These are phyloP conservation scores for Micractinium conductrix DNA, from an alignment of 139 green algal genomes.

Conservation along the genomic window DNA sequence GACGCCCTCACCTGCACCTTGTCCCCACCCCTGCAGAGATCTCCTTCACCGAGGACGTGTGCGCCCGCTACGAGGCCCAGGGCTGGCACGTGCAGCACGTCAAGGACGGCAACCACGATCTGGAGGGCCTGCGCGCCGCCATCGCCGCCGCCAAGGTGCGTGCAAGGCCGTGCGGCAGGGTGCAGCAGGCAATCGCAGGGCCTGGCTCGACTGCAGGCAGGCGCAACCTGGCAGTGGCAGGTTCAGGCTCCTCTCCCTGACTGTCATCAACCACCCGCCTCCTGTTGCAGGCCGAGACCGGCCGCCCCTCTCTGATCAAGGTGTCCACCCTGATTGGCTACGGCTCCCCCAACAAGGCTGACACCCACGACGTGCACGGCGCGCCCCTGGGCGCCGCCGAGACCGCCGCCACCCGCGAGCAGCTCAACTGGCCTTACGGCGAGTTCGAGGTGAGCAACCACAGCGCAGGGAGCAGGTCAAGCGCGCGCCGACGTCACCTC, in stretches of 20 bases:
- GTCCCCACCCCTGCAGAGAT: conserved; percentile 96
- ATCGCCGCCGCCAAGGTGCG: conserved; percentile 65
- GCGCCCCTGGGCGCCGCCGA: conserved; percentile 94
- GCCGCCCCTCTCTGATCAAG: conserved; percentile 98
- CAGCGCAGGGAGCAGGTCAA: too few relatives aligned
- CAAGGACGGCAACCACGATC: conserved; percentile 96
- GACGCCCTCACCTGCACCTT: conserved; percentile 99
- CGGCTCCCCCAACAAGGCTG: conserved; percentile 98
- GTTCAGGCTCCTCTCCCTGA: too few relatives aligned
- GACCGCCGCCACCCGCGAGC: conserved; percentile 92
- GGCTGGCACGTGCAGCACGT: conserved; percentile 92
- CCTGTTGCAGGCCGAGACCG: conserved; percentile 79
- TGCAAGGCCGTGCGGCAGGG: neutral
- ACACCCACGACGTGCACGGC: conserved; percentile 97
- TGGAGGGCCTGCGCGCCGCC: conserved; percentile 84
- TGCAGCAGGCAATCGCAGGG: too few relatives aligned
- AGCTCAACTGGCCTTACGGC: conserved; percentile 93
- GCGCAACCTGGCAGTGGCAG: too few relatives aligned
- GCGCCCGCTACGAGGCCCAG: conserved; percentile 89
- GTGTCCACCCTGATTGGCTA: conserved; percentile 98
- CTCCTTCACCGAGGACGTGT: conserved; percentile 99
- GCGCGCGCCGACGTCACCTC: too few relatives aligned
- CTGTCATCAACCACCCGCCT: too few relatives aligned
- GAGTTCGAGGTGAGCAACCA: conserved; percentile 80
- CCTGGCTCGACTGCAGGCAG: too few relatives aligned